These are phyloP conservation scores for Epichloe festucae DNA, from an alignment of 2,329 filamentous ascomycete species.

Conservation along the genomic window DNA sequence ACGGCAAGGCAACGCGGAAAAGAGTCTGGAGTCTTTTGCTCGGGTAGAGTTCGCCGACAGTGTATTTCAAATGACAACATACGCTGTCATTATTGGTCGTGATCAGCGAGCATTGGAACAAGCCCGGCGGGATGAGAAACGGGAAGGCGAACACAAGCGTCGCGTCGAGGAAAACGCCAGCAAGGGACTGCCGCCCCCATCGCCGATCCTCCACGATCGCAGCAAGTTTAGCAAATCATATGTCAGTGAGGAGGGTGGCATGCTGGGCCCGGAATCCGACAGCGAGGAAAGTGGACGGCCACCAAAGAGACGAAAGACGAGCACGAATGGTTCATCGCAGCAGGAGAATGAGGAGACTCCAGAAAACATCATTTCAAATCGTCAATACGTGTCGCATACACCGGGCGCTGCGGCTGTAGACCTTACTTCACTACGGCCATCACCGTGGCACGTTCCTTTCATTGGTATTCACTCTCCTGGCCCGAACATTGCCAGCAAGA, in stretches of 20 bases:
- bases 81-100: conserved; percentile 58
- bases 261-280: conserved; percentile 50
- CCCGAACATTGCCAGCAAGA: conserved; percentile 45
- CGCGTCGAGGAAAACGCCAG: conserved; percentile 33
- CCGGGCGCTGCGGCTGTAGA: conserved; percentile 47
- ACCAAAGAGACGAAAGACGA: conserved; percentile 33
- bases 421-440: conserved; percentile 44
- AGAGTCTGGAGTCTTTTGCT: conserved; percentile 42
- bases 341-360: conserved; percentile 29
- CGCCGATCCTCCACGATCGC: conserved; percentile 36
- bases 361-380: conserved; percentile 39
- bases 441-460: conserved; percentile 49
- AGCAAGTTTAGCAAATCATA: conserved; percentile 50
- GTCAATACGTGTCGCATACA: conserved; percentile 48
- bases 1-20: conserved; percentile 22
- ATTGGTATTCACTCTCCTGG: conserved; percentile 61
- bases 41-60: conserved; percentile 60
- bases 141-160: conserved; percentile 31
- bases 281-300: conserved; percentile 36
- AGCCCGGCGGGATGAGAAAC: conserved; percentile 38
- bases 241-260: conserved; percentile 57
- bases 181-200: conserved; percentile 37
- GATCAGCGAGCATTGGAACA: conserved; percentile 48
- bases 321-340: conserved; percentile 28
- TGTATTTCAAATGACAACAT: conserved; percentile 67